These are phyloP conservation scores for Candida sanyaensis DNA, from an alignment of 1,139 yeast genomes.

Conservation along the genomic window DNA sequence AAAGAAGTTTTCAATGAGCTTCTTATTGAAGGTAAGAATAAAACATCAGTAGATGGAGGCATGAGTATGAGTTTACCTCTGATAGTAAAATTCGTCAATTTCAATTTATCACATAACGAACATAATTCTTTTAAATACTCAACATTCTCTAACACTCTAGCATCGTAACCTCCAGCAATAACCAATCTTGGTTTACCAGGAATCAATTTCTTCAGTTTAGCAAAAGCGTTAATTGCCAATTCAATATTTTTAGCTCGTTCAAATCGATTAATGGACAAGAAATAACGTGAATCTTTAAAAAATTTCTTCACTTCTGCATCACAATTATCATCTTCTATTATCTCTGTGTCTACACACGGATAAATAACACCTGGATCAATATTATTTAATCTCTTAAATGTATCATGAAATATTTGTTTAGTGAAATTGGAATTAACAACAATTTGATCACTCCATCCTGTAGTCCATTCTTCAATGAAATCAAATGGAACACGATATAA, in stretches of 20 bases:
- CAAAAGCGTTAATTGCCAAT: conserved; percentile 71
- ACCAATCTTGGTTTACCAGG: conserved; percentile 46
- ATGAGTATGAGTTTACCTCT: conserved; percentile 42
- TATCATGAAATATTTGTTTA: conserved; percentile 60
- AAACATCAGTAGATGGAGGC: conserved; percentile 50
- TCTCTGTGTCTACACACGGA: conserved; percentile 73
- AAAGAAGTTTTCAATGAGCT: conserved; percentile 66
- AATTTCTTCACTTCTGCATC: conserved; percentile 35
- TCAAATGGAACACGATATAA: conserved; percentile 84
- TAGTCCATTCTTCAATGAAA: conserved; percentile 75
- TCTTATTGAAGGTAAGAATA: conserved; percentile 81
- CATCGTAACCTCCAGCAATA: conserved; percentile 92
- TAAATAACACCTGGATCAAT: conserved; percentile 72
- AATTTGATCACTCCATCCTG: conserved; percentile 71
- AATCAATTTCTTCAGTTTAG: conserved; percentile 29
- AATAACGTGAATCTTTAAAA: conserved; percentile 38
- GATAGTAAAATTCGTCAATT: conserved; percentile 50
- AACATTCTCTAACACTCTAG: conserved; percentile 73
- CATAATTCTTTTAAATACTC: conserved; percentile 66
- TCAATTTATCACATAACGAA: conserved; percentile 44
- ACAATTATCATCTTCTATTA: conserved; percentile 20
- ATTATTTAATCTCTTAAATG: conserved; percentile 51
- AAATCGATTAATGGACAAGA: conserved; percentile 83
- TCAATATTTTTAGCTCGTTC: conserved; percentile 83
- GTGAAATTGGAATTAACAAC: conserved; percentile 92